phyloP scores from a whole-genome alignment of 1,284 basidiomycete species.

The Cryptococcus neoformans region DNA sequence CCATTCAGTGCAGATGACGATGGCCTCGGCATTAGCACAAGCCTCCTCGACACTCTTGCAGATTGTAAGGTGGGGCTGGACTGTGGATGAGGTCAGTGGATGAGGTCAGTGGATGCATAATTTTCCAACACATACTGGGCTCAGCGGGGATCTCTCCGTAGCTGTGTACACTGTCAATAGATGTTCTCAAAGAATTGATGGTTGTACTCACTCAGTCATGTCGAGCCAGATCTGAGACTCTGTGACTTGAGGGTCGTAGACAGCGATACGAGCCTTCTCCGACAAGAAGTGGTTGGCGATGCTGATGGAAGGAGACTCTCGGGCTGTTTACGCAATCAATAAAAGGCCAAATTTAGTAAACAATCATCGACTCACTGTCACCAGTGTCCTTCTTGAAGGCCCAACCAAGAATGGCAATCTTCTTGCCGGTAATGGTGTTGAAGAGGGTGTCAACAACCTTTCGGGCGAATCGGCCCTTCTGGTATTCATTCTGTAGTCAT shows the following conservation, averaged over 20 bases:
- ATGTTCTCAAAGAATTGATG: too few species aligned
- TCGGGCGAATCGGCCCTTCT: constrained; percentile 85
- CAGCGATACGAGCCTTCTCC: constrained; percentile 78
- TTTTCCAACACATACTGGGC: constrained; percentile 16
- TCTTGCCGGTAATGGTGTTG: constrained; percentile 80
- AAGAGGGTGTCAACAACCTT: constrained; percentile 92
- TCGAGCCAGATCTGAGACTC: constrained; percentile 56
- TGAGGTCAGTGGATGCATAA: not conserved
- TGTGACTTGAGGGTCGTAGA: constrained; percentile 86
- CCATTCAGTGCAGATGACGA: constrained; percentile 90
- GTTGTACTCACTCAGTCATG: constrained; percentile 50
- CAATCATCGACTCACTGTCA: constrained; percentile 57
- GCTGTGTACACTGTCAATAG: constrained; percentile 14
- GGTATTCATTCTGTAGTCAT: constrained; percentile 69
- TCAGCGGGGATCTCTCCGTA: constrained; percentile 46
- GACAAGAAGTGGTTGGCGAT: constrained; percentile 90
- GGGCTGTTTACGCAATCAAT: constrained; percentile 49
- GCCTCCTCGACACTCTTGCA: constrained; percentile 75
- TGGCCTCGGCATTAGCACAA: constrained; percentile 82
- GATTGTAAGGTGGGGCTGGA: constrained; percentile 85
- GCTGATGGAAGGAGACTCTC: constrained; percentile 95
- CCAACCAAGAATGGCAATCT: constrained; percentile 86
- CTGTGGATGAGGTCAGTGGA: too few species aligned
- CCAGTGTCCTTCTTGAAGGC: constrained; percentile 97
- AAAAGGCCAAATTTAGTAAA: not conserved